Evolutionary conservation across 2,329 filamentous ascomycete species (phyloP).

Genomic region (Xylariaceae sp.): DNA sequence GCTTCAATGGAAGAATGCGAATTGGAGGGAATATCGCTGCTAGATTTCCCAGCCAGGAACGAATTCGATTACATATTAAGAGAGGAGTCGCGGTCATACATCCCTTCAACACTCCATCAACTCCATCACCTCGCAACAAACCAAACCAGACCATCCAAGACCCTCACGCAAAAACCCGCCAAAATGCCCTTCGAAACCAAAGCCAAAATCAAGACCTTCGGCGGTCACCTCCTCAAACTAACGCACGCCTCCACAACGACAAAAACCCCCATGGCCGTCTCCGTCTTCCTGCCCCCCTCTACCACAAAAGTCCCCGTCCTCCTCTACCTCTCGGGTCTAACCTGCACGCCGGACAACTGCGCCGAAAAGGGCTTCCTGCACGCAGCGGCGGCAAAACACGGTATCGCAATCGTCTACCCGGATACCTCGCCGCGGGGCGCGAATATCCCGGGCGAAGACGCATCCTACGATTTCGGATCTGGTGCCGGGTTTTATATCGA

Average conservation of each 20-base stretch:
- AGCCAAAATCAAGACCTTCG: conserved; percentile 84
- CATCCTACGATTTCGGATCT: conserved; percentile 83
- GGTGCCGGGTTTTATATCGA: conserved; percentile 95
- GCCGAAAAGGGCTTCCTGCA: conserved; percentile 88
- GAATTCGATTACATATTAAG: no score
- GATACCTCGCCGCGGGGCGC: conserved; percentile 90
- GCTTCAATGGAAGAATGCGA: neutral
- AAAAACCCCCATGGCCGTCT: conserved; percentile 84
- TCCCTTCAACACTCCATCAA: neutral
- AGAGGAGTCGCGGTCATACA: neutral
- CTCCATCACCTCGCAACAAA: neutral
- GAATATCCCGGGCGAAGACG: conserved; percentile 76
- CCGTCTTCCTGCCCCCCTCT: conserved; percentile 79
- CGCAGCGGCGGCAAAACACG: conserved; percentile 68
- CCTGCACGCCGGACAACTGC: conserved; percentile 86
- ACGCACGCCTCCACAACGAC: conserved; percentile 75
- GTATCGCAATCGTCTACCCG: conserved; percentile 89
- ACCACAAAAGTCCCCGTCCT: conserved; percentile 71
- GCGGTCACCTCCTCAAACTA: conserved; percentile 92
- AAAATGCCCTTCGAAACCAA: conserved; percentile 84
- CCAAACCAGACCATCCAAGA: neutral
- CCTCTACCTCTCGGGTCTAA: conserved; percentile 89
- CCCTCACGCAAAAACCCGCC: neutral
- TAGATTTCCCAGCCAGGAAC: no score
- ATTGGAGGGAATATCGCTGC: no score